phyloP scores from a whole-genome alignment of 331 rosid genomes.

The Acacia pycnantha region DNA sequence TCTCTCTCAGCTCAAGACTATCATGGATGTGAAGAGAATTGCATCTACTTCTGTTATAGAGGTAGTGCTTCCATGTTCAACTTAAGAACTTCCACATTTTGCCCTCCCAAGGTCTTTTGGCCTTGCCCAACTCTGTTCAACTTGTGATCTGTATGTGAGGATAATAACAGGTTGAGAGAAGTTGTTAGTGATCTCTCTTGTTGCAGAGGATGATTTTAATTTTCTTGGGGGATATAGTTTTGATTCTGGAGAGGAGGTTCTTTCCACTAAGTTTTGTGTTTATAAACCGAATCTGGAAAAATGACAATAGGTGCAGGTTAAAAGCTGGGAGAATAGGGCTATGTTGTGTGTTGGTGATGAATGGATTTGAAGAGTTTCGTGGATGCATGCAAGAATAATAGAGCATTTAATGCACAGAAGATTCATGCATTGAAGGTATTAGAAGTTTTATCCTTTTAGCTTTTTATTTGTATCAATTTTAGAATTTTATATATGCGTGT shows the following conservation, averaged over 20 bases:
- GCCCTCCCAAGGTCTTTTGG: constrained; percentile 20
- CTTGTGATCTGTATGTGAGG: neutral
- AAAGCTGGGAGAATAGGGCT: neutral
- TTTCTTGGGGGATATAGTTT: neutral
- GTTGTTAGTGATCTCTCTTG: neutral
- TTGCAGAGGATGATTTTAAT: neutral
- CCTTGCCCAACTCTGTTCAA: constrained; percentile 40
- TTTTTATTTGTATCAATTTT: too few relatives aligned
- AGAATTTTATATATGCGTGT: too few relatives aligned
- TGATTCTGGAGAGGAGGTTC: neutral
- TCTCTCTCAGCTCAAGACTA: constrained; percentile 38
- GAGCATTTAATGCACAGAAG: neutral
- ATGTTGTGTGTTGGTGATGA: neutral
- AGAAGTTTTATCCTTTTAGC: neutral
- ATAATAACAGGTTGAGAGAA: neutral
- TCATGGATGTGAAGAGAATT: constrained; percentile 40
- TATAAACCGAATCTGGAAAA: neutral
- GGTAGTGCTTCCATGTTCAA: constrained; percentile 34
- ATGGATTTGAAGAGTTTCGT: neutral
- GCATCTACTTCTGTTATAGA: constrained; percentile 40
- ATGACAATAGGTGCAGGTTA: neutral
- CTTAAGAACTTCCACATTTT: constrained; percentile 26
- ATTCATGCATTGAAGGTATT: neutral
- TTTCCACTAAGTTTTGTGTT: neutral
- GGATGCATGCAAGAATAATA: neutral